These are phyloP conservation scores for Solanum gracilifrons DNA, from an alignment of 257 asterid genomes.

Conservation along the genomic window DNA sequence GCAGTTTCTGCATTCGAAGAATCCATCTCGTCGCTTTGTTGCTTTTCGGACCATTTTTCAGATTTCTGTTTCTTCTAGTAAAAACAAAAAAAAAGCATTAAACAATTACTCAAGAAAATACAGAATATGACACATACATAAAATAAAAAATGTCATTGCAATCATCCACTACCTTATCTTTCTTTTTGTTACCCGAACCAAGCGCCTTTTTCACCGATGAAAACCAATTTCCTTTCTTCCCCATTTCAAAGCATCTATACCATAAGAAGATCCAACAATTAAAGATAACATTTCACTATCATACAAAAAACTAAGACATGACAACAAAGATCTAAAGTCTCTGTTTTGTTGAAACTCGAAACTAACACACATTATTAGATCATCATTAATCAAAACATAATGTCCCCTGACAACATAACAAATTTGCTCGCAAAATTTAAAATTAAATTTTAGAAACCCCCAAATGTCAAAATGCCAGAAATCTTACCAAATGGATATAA, in stretches of 20 bases:
- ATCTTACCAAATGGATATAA: not conserved
- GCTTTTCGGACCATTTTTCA: conserved; percentile 43
- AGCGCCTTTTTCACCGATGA: conserved; percentile 47
- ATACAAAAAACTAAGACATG: not conserved
- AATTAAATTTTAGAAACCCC: not conserved
- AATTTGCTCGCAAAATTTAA: not conserved
- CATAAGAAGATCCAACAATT: not conserved
- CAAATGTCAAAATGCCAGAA: not conserved
- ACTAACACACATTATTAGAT: not conserved
- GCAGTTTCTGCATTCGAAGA: conserved; percentile 19
- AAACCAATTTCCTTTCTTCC: conserved; percentile 53
- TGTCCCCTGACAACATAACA: not conserved
- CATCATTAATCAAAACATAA: not conserved
- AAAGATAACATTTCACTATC: not conserved
- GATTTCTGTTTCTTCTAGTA: conserved; percentile 33
- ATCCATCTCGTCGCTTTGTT: conserved; percentile 23
- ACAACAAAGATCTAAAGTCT: not conserved
- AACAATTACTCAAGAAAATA: not conserved
- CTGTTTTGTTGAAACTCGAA: not conserved
- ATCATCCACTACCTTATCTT: conserved; percentile 31
- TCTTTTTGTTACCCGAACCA: conserved; percentile 29
- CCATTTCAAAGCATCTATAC: conserved; percentile 34
- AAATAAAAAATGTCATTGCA: not conserved
- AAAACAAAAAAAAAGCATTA: not conserved
- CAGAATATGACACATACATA: not conserved